A percentile compares a stretch with the other conserved stretches of the same genome.
These are phyloP conservation scores for Cercospora janseana DNA, from an alignment of 2,329 filamentous ascomycete species.

Conservation along the genomic window DNA sequence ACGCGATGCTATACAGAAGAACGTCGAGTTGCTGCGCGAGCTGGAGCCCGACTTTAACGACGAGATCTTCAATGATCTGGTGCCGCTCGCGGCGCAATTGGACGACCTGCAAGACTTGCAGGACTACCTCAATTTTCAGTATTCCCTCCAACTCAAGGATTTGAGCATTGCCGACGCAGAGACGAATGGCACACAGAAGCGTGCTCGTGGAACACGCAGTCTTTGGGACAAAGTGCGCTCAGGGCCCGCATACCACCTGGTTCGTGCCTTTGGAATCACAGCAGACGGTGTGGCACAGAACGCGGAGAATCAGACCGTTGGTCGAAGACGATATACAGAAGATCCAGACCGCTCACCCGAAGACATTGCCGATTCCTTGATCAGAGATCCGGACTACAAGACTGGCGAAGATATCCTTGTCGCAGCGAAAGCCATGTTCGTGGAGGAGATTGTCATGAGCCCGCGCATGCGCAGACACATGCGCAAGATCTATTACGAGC, in stretches of 20 bases:
- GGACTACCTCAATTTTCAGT: slow-evolving; percentile 94
- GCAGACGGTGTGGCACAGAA: slow-evolving; percentile 88
- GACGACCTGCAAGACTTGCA: slow-evolving; percentile 96
- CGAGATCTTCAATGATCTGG: slow-evolving; percentile 74
- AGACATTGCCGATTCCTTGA: slow-evolving; percentile 78
- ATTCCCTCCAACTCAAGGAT: slow-evolving; percentile 79
- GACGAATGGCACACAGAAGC: slow-evolving; percentile 67
- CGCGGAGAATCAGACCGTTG: slow-evolving; percentile 63
- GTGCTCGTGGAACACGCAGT: slow-evolving; percentile 77
- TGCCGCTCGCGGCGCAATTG: slow-evolving; percentile 76
- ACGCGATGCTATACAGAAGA: slow-evolving; percentile 75
- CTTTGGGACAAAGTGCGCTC: slow-evolving; percentile 82
- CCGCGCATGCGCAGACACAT: slow-evolving; percentile 88
- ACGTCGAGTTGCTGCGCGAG: slow-evolving; percentile 71
- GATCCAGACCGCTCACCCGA: slow-evolving; percentile 77
- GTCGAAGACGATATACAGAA: slow-evolving; percentile 77
- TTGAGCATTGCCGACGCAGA: slow-evolving; percentile 62
- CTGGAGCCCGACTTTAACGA: slow-evolving; percentile 63
- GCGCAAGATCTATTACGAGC: slow-evolving; percentile 76
- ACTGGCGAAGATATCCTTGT: slow-evolving; percentile 73
- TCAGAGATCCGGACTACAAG: slow-evolving; percentile 68
- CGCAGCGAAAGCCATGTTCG: slow-evolving; percentile 81
- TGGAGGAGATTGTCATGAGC: slow-evolving; percentile 84
- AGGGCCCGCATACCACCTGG: slow-evolving; percentile 75
- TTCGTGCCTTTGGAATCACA: slow-evolving; percentile 84